Evolutionary conservation across 2,329 filamentous ascomycete species (phyloP).

Genomic region (Botrytis sinoallii): DNA sequence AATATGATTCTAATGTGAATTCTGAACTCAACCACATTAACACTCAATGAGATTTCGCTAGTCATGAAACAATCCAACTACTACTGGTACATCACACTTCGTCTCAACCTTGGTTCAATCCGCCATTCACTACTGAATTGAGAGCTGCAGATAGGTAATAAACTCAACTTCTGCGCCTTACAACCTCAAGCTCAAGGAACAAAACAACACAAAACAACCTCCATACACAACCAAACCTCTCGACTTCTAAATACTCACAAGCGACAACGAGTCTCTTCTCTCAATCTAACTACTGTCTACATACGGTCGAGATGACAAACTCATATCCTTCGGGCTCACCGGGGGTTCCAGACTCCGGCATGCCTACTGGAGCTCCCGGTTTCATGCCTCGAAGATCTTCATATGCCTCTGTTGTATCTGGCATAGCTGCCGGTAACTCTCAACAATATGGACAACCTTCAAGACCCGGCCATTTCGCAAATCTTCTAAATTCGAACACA

Average conservation of each 20-base stretch:
- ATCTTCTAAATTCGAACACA: conserved; percentile 28
- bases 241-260: background rate
- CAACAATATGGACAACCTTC: conserved; percentile 30
- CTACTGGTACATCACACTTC: conserved; percentile 4
- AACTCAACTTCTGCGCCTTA: background rate
- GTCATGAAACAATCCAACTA: conserved; percentile 3
- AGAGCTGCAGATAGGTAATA: conserved; percentile 1
- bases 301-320: conserved; percentile 31
- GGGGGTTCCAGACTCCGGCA: conserved; percentile 35
- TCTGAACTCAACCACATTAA: background rate
- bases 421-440: conserved; percentile 40
- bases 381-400: conserved; percentile 52
- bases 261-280: background rate
- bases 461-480: conserved; percentile 36
- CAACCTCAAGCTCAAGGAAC: background rate
- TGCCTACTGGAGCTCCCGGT: conserved; percentile 39
- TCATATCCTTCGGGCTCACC: conserved; percentile 36
- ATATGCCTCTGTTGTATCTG: conserved; percentile 60
- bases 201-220: background rate
- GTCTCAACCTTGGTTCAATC: background rate
- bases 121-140: conserved; percentile 9
- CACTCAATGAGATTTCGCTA: background rate
- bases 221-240: background rate
- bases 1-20: background rate
- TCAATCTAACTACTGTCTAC: background rate